Percentiles rank a stretch among this genome's conserved stretches.
These are phyloP conservation scores for Morella rubra DNA, from an alignment of 306 rosid genomes.

Conservation along the genomic window DNA sequence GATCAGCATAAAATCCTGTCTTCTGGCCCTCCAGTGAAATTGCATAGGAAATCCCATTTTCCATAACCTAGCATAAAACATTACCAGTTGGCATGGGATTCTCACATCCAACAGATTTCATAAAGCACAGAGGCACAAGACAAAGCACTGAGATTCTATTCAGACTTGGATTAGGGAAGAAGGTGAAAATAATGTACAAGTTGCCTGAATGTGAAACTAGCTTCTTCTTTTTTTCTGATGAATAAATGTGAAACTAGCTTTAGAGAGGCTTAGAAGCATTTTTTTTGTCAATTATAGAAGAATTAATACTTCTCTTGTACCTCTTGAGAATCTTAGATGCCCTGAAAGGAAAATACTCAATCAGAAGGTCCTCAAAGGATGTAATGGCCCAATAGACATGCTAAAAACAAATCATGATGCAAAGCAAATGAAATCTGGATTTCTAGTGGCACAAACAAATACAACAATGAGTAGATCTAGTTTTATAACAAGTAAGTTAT, in stretches of 20 bases:
- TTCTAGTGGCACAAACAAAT: background rate
- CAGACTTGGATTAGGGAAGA: background rate
- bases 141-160: conserved; percentile 13
- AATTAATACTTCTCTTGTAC: background rate
- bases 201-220: background rate
- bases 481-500: background rate
- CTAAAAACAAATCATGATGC: background rate
- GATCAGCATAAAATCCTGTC: conserved; percentile 97
- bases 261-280: background rate
- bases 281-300: background rate
- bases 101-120: conserved; percentile 14
- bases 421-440: background rate
- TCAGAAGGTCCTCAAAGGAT: background rate
- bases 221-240: too few species aligned
- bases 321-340: background rate
- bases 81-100: conserved; percentile 20
- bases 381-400: background rate
- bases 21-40: conserved; percentile 90
- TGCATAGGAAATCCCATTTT: conserved; percentile 69
- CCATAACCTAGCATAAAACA: conserved; percentile 53
- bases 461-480: conserved; percentile 1
- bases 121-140: conserved; percentile 6
- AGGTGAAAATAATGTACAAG: background rate
- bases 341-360: background rate
- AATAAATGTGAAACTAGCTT: background rate